Evolutionary conservation across 2,329 filamentous ascomycete species (phyloP).

Genomic region (Rhynchosporium agropyri): DNA sequence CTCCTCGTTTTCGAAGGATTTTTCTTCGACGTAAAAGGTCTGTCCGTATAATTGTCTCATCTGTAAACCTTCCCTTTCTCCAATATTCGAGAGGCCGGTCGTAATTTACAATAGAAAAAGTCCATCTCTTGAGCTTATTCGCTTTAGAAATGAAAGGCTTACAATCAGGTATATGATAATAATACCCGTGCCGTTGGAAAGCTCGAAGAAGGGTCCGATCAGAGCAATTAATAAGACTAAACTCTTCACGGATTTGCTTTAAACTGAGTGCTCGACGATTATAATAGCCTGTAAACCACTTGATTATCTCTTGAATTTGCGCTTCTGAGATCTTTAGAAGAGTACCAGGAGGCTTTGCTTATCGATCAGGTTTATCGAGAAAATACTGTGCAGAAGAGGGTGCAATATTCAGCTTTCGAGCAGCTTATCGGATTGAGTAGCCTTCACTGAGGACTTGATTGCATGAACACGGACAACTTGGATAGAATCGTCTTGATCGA

Average conservation of each 20-base stretch:
- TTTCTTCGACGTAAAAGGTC: slow-evolving; percentile 8
- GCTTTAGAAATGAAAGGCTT: slow-evolving; percentile 20
- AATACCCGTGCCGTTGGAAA: slow-evolving; percentile 20
- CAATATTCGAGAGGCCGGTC: slow-evolving; percentile 23
- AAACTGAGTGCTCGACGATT: slow-evolving; percentile 6
- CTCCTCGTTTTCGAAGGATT: slow-evolving; percentile 3
- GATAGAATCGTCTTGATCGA: too few species aligned
- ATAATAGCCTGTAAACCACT: slow-evolving; percentile 20
- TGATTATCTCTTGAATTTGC: slow-evolving; percentile 15
- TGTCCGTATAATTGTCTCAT: slow-evolving; percentile 18
- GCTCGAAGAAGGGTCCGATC: slow-evolving; percentile 15
- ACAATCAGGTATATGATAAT: slow-evolving; percentile 9
- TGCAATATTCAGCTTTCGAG: too few species aligned
- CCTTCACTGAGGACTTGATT: too few species aligned
- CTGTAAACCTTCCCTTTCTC: slow-evolving; percentile 19
- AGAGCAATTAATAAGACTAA: slow-evolving; percentile 8
- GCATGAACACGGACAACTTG: too few species aligned
- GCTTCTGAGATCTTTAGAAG: slow-evolving; percentile 9
- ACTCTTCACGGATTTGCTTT: slow-evolving; percentile 14
- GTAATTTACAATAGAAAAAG: slow-evolving; percentile 23
- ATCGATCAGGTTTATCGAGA: slow-evolving; percentile 8
- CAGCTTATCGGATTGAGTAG: too few species aligned
- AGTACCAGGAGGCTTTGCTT: slow-evolving; percentile 14
- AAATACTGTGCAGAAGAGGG: slow-evolving; percentile 15
- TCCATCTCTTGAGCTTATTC: slow-evolving; percentile 15